Evolutionary conservation across 345 rosid species (phyloP).

Genomic region (Nephelium lappaceum): DNA sequence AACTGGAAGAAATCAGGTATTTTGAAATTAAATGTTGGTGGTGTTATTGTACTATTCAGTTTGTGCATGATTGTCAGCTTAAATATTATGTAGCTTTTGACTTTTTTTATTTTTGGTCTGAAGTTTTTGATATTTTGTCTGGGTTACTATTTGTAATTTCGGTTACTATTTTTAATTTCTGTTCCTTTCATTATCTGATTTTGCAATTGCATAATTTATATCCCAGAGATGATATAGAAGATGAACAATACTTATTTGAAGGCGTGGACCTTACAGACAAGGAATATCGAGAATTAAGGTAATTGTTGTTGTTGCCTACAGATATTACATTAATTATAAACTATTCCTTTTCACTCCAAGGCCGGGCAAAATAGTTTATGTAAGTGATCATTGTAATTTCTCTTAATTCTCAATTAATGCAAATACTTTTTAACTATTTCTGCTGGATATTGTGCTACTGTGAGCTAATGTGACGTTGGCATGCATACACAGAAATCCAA

Average conservation of each 20-base stretch:
- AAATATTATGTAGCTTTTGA: background rate
- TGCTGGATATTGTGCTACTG: conserved; percentile 4
- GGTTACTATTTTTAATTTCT: background rate
- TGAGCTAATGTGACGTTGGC: background rate
- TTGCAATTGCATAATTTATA: conserved; percentile 12
- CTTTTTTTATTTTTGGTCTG: no score
- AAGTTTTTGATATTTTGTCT: background rate
- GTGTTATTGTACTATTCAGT: background rate
- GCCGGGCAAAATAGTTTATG: background rate
- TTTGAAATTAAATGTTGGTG: background rate
- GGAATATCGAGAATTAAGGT: conserved; percentile 71
- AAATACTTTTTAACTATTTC: background rate
- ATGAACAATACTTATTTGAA: conserved; percentile 80
- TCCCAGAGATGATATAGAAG: conserved; percentile 86
- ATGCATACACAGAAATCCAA: background rate
- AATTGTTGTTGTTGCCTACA: conserved; percentile 23
- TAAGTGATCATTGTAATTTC: background rate
- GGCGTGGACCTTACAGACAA: conserved; percentile 75
- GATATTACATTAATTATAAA: background rate
- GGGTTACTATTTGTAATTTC: background rate
- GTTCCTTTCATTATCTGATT: background rate
- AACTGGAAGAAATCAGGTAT: conserved; percentile 91
- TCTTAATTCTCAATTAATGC: background rate
- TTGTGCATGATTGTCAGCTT: background rate
- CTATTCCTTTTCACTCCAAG: background rate